Evolutionary conservation across 768 basidiomycete species (phyloP).

Genomic region (Tephrocybe rancida): DNA sequence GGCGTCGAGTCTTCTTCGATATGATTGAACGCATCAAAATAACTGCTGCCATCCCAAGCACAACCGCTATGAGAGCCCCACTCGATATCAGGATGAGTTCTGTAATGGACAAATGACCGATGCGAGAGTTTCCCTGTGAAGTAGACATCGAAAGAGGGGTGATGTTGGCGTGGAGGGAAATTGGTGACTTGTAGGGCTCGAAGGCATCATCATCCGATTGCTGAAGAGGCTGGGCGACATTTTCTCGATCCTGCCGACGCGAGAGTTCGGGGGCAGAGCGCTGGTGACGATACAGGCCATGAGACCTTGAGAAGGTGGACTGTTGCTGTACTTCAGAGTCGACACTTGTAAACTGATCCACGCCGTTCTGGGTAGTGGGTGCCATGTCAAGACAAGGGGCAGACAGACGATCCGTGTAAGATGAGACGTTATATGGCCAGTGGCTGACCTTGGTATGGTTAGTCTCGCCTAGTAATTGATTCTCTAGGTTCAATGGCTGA

Average conservation of each 20-base stretch:
- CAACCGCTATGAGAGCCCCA: constrained; percentile 9
- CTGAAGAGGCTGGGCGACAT: neutral
- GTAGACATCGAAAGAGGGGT: constrained; percentile 8
- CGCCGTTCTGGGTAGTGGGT: constrained; percentile 4
- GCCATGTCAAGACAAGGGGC: constrained; percentile 2
- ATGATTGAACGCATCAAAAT: constrained; percentile 13
- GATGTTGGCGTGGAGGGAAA: constrained; percentile 22
- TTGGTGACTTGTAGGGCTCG: constrained; percentile 14
- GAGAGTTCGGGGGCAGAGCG: neutral
- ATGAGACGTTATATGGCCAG: neutral
- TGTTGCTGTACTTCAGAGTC: neutral
- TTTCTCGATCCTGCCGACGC: constrained; percentile 10
- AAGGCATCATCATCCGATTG: neutral
- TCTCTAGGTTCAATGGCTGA: no score
- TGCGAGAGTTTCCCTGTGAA: neutral
- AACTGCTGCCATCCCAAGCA: constrained; percentile 2
- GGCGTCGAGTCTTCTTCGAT: constrained; percentile 7
- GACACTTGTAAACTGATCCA: neutral
- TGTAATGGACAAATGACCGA: constrained; percentile 9
- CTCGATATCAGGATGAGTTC: constrained; percentile 11
- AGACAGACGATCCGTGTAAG: neutral
- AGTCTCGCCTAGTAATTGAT: no score
- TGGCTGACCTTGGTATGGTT: no score
- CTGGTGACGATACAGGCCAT: neutral
- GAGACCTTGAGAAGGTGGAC: neutral